phyloP scores from a whole-genome alignment of 1,139 yeast genomes.

The Yamadazyma triangularis region DNA sequence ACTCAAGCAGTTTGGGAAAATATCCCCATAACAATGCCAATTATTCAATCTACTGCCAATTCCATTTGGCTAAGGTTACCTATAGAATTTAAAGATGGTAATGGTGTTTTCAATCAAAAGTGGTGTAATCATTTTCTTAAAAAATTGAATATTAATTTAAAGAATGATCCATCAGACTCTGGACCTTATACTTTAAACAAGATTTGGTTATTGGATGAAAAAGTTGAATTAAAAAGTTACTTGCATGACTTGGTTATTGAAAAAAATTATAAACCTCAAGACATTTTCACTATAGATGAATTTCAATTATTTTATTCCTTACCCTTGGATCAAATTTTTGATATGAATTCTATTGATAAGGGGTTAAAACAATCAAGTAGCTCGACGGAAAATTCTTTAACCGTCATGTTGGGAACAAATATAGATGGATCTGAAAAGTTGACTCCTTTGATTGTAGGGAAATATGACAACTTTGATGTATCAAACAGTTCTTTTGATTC shows the following conservation, averaged over 20 bases:
- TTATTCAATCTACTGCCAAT: conserved; percentile 59
- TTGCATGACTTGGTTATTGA: conserved; percentile 26
- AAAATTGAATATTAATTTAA: conserved; percentile 49
- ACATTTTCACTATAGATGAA: conserved; percentile 59
- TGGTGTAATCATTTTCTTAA: conserved; percentile 61
- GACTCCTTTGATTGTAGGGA: conserved; percentile 58
- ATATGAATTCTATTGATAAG: conserved; percentile 43
- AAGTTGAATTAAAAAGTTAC: conserved; percentile 36
- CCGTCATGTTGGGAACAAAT: conserved; percentile 61
- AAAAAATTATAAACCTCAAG: conserved; percentile 44
- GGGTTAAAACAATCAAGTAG: conserved; percentile 42
- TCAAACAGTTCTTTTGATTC: conserved; percentile 25
- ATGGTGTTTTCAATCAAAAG: conserved; percentile 59
- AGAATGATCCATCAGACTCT: conserved; percentile 37
- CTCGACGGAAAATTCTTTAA: conserved; percentile 50
- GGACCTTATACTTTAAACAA: conserved; percentile 43
- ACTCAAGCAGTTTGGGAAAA: conserved; percentile 66
- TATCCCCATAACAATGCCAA: conserved; percentile 61
- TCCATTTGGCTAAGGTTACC: conserved; percentile 63
- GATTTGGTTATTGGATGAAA: conserved; percentile 61
- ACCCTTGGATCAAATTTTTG: conserved; percentile 58
- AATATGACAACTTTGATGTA: conserved; percentile 51
- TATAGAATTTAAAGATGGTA: conserved; percentile 51
- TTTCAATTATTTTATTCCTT: conserved; percentile 56
- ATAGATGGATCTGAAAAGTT: conserved; percentile 60